Conservation (phyloP, 345 rosid species). For the Populus pruinosa region DNA sequence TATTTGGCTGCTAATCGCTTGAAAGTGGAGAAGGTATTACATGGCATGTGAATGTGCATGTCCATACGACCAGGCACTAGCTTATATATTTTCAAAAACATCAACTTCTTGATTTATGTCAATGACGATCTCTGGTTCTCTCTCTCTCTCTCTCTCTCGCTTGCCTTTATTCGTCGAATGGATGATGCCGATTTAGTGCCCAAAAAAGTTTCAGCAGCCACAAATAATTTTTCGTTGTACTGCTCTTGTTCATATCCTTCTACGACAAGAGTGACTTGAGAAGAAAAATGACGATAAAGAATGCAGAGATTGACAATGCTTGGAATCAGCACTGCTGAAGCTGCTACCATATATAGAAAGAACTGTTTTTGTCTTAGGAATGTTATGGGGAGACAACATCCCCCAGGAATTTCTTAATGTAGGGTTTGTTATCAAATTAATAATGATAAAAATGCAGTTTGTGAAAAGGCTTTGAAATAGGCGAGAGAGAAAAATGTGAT, state of each 20-base stretch:
- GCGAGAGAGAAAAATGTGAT: too few relatives aligned
- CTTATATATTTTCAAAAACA: conserved; percentile 14
- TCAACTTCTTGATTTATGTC: conserved; percentile 26
- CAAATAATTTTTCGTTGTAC: conserved; percentile 11
- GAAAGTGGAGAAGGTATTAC: conserved; percentile 21
- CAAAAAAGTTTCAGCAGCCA: conserved; percentile 18
- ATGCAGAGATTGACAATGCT: background rate
- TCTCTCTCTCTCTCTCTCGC: conserved; percentile 1
- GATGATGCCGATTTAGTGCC: conserved; percentile 7
- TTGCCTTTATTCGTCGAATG: conserved; percentile 7
- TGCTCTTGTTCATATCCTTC: conserved; percentile 18
- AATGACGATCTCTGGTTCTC: background rate
- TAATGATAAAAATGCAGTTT: too few relatives aligned
- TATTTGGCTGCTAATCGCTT: conserved; percentile 21
- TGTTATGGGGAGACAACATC: background rate
- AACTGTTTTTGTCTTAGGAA: background rate
- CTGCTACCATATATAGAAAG: background rate
- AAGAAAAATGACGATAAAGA: conserved; percentile 1
- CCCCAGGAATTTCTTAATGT: too few relatives aligned
- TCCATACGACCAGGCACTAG: conserved; percentile 29
- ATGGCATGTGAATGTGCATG: conserved; percentile 19
- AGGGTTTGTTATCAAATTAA: too few relatives aligned
- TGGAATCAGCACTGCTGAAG: background rate
- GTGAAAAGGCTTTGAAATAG: too few relatives aligned
- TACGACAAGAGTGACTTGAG: conserved; percentile 24